Conservation (phyloP, 805 yeast genomes). For the Starmerella riodocensis region DNA sequence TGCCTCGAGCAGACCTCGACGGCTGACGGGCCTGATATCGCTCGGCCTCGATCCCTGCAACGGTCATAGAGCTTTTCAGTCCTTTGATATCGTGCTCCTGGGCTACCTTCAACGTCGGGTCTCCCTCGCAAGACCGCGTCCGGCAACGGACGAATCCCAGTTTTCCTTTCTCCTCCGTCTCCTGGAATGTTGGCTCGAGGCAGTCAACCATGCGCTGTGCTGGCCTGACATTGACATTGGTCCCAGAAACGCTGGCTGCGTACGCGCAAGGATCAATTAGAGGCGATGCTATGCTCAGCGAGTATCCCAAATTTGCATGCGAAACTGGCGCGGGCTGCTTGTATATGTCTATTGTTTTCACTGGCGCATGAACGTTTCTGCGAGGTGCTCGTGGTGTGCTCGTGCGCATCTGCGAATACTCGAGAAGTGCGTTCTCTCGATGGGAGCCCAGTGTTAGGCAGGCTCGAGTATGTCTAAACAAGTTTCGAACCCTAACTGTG, state of each 20-base stretch:
- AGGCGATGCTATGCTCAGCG: slow-evolving; percentile 15
- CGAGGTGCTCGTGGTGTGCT: slow-evolving; percentile 4
- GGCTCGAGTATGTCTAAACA: too few relatives aligned
- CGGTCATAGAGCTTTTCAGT: slow-evolving; percentile 3
- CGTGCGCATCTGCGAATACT: neutral
- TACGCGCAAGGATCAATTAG: slow-evolving; percentile 22
- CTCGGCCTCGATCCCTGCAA: slow-evolving; percentile 7
- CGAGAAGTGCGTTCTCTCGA: neutral
- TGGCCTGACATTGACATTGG: slow-evolving; percentile 15
- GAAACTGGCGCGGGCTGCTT: slow-evolving; percentile 21
- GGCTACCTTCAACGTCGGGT: slow-evolving; percentile 12
- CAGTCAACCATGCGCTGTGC: slow-evolving; percentile 20
- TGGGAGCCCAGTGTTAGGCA: neutral
- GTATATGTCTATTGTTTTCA: slow-evolving; percentile 19
- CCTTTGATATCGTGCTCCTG: slow-evolving; percentile 4
- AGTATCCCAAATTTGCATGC: slow-evolving; percentile 24
- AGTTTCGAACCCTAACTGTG: too few relatives aligned
- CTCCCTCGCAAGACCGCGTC: slow-evolving; percentile 5
- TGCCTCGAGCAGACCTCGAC: neutral
- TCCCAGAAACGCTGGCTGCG: slow-evolving; percentile 22
- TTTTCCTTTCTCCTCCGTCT: slow-evolving; percentile 20
- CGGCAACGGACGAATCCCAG: neutral
- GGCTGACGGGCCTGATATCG: slow-evolving; percentile 7
- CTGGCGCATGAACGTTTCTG: slow-evolving; percentile 1
- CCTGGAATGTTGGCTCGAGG: slow-evolving; percentile 24